phyloP scores from a whole-genome alignment of 495 filamentous ascomycete species.

The Penicillium canariense region DNA sequence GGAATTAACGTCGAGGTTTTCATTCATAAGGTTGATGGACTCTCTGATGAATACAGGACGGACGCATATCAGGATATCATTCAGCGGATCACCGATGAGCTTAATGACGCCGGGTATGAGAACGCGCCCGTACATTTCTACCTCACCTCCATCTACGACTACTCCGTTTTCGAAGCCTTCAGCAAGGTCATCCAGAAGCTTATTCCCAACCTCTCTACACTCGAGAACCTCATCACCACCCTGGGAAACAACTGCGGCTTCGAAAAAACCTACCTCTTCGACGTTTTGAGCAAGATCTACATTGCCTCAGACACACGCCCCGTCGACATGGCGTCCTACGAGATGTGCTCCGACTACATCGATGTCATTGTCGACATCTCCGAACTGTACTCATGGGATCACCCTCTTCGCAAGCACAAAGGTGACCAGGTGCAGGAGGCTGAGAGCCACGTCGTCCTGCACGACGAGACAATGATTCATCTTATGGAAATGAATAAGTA shows the following conservation, averaged over 20 bases:
- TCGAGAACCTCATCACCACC: conserved; percentile 88
- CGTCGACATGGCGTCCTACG: conserved; percentile 88
- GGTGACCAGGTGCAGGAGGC: conserved; percentile 67
- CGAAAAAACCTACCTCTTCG: conserved; percentile 96
- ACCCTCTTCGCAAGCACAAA: conserved; percentile 58
- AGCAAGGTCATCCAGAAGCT: conserved; percentile 97
- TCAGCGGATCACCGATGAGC: conserved; percentile 95
- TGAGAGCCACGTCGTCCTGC: conserved; percentile 75
- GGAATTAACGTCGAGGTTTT: conserved; percentile 96
- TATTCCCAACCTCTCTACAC: conserved; percentile 85
- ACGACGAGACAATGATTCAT: conserved; percentile 81
- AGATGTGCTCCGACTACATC: conserved; percentile 97
- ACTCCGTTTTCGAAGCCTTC: conserved; percentile 97
- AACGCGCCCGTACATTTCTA: conserved; percentile 91
- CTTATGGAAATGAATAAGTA: conserved; percentile 89
- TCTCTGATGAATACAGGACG: conserved; percentile 90
- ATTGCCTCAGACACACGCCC: conserved; percentile 93
- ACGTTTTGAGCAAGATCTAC: conserved; percentile 96
- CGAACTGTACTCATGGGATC: conserved; percentile 82
- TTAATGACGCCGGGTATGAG: conserved; percentile 85
- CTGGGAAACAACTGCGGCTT: conserved; percentile 86
- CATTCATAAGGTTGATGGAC: conserved; percentile 95
- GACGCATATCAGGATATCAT: conserved; percentile 94
- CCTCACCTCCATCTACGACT: conserved; percentile 94
- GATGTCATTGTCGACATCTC: conserved; percentile 96